Base-by-base conservation (phyloP, 1,284 basidiomycete genomes). In the Leccinum subrobustum region DNA sequence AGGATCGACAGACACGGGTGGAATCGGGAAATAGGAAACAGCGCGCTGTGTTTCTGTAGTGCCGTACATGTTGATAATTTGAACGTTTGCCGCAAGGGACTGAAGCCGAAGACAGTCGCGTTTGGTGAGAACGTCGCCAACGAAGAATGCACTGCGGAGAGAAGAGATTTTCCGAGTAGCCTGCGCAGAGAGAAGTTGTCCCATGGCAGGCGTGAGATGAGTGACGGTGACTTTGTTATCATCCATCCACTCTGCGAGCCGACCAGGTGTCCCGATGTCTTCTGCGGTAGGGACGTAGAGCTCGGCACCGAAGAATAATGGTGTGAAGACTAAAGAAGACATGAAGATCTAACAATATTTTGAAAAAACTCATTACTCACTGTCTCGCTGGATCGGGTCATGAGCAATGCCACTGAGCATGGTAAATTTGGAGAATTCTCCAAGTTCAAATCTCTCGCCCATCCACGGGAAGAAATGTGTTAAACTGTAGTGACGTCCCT, bases 331-430 rank as follows among this genome's bases (percentile, higher is more conserved):
- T 96, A 65, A 2, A 9, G 48, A 51, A 25, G 3, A 63, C 50
- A 18, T 61, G 55, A 55, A 65, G 25, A 61, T 37, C 29, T 37
- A 57, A 60, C 20, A 35, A 53, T 20, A 58, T 29, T 54, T 27
- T 4, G 52, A 37, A 50, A 50, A 57, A 11, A 11, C 33, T 54
- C 58, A 6, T 23, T 4, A 83, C 93, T 79, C 65, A 96, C 94
- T 99, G 73, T 99, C 97, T 67, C 97, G 88, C 75, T 99, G 97
- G 66, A 99, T 98, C 7, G 97, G 97, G 77, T 99, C 97, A 73
- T 99, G 97, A 9, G 97, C 97, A 63, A 99, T 99, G 44, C 97
- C 97, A 69, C 94, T 96, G 27, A 99, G 84, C 97, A 99, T 99
- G 1, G 97, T 99, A 72, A 98, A 99, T 75, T 89, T 93, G 62